Evolutionary conservation across 495 filamentous ascomycete species (phyloP).

Genomic region (Hypoxylon lienhwacheense): DNA sequence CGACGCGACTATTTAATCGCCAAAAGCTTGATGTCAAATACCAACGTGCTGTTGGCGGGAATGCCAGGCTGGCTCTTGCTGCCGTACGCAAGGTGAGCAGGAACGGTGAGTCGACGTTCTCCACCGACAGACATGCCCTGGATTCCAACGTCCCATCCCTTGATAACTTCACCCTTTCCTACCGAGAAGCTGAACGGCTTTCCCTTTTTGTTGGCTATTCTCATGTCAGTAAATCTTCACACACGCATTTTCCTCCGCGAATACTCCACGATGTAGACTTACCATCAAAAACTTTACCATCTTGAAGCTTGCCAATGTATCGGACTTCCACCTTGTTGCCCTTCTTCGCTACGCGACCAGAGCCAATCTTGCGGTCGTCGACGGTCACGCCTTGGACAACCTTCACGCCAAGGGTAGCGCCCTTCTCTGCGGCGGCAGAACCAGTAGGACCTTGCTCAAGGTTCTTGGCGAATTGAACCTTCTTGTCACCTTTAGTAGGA

Average conservation of each 20-base stretch:
- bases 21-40: slow-evolving; percentile 91
- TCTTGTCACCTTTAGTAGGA: slow-evolving; percentile 74
- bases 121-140: slow-evolving; percentile 88
- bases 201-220: slow-evolving; percentile 90
- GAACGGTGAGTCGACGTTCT: slow-evolving; percentile 88
- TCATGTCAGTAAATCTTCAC: slow-evolving; percentile 38
- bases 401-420: slow-evolving; percentile 65
- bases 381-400: slow-evolving; percentile 84
- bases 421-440: slow-evolving; percentile 51
- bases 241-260: background rate
- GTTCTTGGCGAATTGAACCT: slow-evolving; percentile 98
- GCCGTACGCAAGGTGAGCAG: slow-evolving; percentile 83
- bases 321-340: slow-evolving; percentile 87
- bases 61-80: slow-evolving; percentile 76
- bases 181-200: slow-evolving; percentile 95
- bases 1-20: slow-evolving; percentile 58
- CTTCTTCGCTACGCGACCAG: slow-evolving; percentile 76
- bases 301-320: slow-evolving; percentile 93
- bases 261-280: slow-evolving; percentile 46
- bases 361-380: slow-evolving; percentile 91
- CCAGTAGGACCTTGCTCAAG: slow-evolving; percentile 93
- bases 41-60: slow-evolving; percentile 82
- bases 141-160: slow-evolving; percentile 96
- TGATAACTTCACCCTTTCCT: slow-evolving; percentile 92
- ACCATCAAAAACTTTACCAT: slow-evolving; percentile 93